Base-by-base conservation (phyloP, 2,329 filamentous ascomycete genomes). In the Ploettnerulaceae sp. region DNA sequence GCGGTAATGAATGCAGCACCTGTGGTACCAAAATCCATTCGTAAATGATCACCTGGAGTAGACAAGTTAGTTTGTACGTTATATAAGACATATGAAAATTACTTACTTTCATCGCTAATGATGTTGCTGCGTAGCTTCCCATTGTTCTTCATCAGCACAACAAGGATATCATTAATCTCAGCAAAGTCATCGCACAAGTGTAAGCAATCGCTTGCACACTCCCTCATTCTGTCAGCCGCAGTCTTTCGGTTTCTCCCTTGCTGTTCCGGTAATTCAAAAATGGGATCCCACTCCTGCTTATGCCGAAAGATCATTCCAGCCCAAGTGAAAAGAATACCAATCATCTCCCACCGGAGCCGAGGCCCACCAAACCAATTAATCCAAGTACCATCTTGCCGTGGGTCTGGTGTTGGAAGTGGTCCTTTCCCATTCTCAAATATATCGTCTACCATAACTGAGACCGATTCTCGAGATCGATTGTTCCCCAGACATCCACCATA, bases 61-160 rank as follows among this genome's bases (percentile, higher is more conserved):
- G 3, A 6, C n/a, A 17, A 24, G 14, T 28, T 29, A 37, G n/a
- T 7, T 15, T 33, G 5, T 3, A n/a, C 12, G n/a, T 32, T 18
- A 17, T 7, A 15, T 8, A 3, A 4, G 4, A 33, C 3, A 12
- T 24, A 2, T 3, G 18, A 20, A 32, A 4, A 17, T 12, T 4
- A 46, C 49, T 26, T 26, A 49, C 50, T 41, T 26, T 53, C 47
- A 21, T 50, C 50, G 12, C 44, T 41, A 9, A 49, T 22, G 15
- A 50, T 37, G 20, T 34, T 36, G 32, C 42, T 48, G n/a, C 39
- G 45, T 7, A 48, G 26, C 20, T 37, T 42, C 17, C n/a, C 37
- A 14, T 9, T 24, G 9, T 43, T 48, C 20, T 42, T 32, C 32
- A 48, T 48, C 7, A 48, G 38, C 4, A 33, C 33, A 12, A 42